Percentiles rank a stretch among this genome's conserved stretches.
These are phyloP conservation scores for Xylariaceae sp. DNA, from an alignment of 2,329 filamentous ascomycete species.

Conservation along the genomic window DNA sequence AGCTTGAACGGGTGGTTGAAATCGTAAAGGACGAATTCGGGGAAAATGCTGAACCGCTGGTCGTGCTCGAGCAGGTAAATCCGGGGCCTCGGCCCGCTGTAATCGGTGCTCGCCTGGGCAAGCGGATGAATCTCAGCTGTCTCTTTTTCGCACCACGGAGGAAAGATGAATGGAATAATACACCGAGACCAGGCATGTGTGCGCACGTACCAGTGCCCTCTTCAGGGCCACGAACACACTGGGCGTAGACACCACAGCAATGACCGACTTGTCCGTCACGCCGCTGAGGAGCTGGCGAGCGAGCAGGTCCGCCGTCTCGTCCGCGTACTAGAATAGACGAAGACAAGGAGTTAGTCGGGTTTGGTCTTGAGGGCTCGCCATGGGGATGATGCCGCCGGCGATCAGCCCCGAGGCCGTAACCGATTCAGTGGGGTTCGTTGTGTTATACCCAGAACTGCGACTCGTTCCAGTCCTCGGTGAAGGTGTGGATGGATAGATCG, in stretches of 20 bases:
- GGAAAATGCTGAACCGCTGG: constrained; percentile 65
- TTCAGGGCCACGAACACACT: constrained; percentile 73
- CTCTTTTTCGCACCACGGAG: neutral
- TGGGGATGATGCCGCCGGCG: too few relatives aligned
- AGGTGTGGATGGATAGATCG: constrained; percentile 58
- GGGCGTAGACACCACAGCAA: constrained; percentile 68
- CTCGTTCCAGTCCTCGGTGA: constrained; percentile 77
- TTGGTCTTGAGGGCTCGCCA: too few relatives aligned
- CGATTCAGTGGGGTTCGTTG: too few relatives aligned
- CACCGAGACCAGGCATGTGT: neutral
- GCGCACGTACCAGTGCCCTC: constrained; percentile 55
- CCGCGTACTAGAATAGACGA: constrained; percentile 56
- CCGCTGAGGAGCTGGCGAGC: constrained; percentile 62
- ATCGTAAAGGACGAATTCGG: constrained; percentile 71
- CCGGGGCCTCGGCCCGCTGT: constrained; percentile 41
- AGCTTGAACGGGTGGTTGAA: constrained; percentile 63
- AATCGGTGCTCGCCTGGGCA: constrained; percentile 14
- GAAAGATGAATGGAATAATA: neutral
- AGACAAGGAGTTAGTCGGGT: neutral
- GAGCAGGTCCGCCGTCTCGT: constrained; percentile 60
- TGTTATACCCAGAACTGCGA: constrained; percentile 78
- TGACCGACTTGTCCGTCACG: constrained; percentile 48
- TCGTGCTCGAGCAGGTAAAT: constrained; percentile 70
- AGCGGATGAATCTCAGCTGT: too few relatives aligned
- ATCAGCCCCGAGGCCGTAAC: too few relatives aligned